Evolutionary conservation across 345 rosid species (phyloP).

Genomic region (Rhizophora mangle): DNA sequence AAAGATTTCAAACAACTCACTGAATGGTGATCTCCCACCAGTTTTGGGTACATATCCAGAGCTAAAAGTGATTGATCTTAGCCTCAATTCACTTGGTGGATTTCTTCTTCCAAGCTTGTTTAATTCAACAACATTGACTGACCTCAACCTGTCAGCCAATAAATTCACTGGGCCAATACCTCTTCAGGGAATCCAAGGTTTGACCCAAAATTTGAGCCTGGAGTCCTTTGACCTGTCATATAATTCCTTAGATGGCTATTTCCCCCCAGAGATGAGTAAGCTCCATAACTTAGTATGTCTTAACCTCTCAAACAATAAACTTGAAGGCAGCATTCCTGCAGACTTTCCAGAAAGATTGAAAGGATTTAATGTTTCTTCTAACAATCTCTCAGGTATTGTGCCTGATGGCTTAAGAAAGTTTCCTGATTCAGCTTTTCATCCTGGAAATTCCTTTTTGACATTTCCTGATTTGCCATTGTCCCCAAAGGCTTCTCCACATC

Average conservation of each 20-base stretch:
- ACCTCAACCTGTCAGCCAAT: constrained; percentile 67
- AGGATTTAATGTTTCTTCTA: constrained; percentile 58
- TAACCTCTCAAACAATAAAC: constrained; percentile 61
- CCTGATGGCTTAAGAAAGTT: constrained; percentile 62
- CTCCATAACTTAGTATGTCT: constrained; percentile 52
- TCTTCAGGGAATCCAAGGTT: constrained; percentile 37
- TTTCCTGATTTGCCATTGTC: constrained; percentile 40
- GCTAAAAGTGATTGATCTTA: constrained; percentile 63
- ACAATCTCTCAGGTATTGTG: constrained; percentile 73
- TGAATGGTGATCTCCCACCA: constrained; percentile 64
- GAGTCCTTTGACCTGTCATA: constrained; percentile 59
- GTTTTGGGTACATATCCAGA: constrained; percentile 61
- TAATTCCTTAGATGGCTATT: constrained; percentile 58
- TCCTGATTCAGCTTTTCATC: constrained; percentile 82
- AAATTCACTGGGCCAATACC: constrained; percentile 70
- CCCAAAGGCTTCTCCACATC: constrained; percentile 35
- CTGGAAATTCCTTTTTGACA: constrained; percentile 65
- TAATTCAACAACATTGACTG: constrained; percentile 50
- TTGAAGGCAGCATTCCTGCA: constrained; percentile 66
- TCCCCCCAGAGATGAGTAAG: constrained; percentile 43
- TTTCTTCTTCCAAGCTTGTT: constrained; percentile 55
- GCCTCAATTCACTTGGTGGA: constrained; percentile 60
- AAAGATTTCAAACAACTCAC: constrained; percentile 54
- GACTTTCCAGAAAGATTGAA: constrained; percentile 57
- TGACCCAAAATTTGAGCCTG: constrained; percentile 50